Evolutionary conservation across 2,329 filamentous ascomycete genomes (phyloP).

Genomic region (Aureobasidium leucospermi): DNA sequence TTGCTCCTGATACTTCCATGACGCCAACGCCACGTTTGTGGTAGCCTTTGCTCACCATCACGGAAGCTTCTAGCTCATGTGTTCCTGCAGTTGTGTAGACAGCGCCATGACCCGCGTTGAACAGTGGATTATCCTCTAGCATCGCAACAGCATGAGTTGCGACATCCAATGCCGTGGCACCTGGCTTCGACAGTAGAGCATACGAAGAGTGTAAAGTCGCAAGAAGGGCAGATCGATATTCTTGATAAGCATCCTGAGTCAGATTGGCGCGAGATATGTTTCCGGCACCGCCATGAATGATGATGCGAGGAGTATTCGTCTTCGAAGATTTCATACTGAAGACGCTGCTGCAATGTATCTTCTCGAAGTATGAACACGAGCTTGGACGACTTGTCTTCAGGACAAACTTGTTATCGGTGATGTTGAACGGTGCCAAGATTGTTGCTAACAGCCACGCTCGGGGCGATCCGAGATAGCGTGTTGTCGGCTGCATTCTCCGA

Average conservation of each 20-base stretch:
- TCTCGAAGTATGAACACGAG: neutral
- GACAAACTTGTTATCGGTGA: neutral
- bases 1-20: slow-evolving; percentile 64
- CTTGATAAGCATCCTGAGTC: slow-evolving; percentile 27
- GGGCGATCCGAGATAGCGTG: neutral
- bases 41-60: slow-evolving; percentile 71
- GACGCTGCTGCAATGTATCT: too few relatives aligned
- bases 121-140: slow-evolving; percentile 73
- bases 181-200: slow-evolving; percentile 23
- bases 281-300: slow-evolving; percentile 43
- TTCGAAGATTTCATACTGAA: neutral
- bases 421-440: neutral
- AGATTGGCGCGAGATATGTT: slow-evolving; percentile 38
- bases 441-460: neutral
- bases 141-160: slow-evolving; percentile 68
- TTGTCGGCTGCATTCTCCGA: neutral
- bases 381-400: neutral
- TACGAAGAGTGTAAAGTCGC: slow-evolving; percentile 28
- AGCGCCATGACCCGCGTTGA: slow-evolving; percentile 77
- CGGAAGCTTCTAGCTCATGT: slow-evolving; percentile 77
- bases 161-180: slow-evolving; percentile 59
- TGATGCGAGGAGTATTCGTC: slow-evolving; percentile 33
- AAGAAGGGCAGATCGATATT: slow-evolving; percentile 33
- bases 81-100: slow-evolving; percentile 78
- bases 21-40: slow-evolving; percentile 73